Conservation (phyloP, 2,329 filamentous ascomycete species). For the Colletotrichum sp. region DNA sequence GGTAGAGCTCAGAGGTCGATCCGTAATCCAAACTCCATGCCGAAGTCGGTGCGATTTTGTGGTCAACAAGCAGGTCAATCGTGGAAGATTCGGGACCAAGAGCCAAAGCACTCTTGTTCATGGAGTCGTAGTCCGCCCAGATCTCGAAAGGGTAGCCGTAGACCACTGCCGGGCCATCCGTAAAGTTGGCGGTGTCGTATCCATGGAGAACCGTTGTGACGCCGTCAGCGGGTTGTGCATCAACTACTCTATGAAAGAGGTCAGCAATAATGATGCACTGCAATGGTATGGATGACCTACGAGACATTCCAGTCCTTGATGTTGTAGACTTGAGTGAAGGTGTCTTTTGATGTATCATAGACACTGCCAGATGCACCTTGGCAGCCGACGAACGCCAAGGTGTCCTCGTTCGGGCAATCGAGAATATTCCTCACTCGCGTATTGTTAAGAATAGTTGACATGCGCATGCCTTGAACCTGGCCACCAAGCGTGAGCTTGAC, state of each 20-base stretch:
- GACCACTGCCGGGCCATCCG: conserved; percentile 12
- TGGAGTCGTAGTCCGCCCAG: conserved; percentile 19
- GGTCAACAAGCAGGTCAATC: conserved; percentile 5
- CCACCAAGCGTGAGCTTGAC: conserved; percentile 19
- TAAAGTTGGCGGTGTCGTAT: conserved; percentile 20
- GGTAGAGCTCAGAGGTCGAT: conserved; percentile 18
- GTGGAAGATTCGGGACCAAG: conserved; percentile 22
- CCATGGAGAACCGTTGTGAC: conserved; percentile 13
- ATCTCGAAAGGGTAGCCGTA: conserved; percentile 21
- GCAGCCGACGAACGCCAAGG: conserved; percentile 14
- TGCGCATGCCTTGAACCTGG: conserved; percentile 18
- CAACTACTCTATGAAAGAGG: background rate
- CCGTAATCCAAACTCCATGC: conserved; percentile 20
- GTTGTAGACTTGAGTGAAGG: conserved; percentile 10
- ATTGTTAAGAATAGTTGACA: conserved; percentile 19
- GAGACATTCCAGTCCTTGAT: conserved; percentile 19
- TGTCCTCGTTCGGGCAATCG: conserved; percentile 4
- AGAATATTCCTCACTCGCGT: conserved; percentile 17
- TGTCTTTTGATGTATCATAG: conserved; percentile 6
- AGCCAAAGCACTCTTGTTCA: conserved; percentile 21
- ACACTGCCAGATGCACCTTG: conserved; percentile 19
- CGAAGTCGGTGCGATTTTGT: conserved; percentile 1
- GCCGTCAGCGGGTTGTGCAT: conserved; percentile 5
- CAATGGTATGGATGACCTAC: no score
- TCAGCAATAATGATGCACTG: background rate